Conservation (phyloP, 177 flowering plant species). For the Vitis hybrid region DNA sequence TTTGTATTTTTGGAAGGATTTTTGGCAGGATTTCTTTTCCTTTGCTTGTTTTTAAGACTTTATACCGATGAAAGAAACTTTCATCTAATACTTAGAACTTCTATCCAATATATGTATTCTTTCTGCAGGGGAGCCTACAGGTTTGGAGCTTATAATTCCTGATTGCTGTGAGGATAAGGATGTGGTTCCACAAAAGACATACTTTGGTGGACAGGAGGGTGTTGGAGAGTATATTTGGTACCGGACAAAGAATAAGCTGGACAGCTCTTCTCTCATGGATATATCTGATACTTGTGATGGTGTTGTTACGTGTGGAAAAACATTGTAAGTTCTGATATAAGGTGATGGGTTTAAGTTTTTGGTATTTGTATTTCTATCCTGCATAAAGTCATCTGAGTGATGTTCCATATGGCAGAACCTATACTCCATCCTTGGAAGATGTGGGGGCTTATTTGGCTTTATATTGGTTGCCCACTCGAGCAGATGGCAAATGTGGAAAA, state of each 20-base stretch:
- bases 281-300: constrained; percentile 40
- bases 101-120: not conserved
- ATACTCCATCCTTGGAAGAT: constrained; percentile 80
- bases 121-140: constrained; percentile 79
- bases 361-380: not conserved
- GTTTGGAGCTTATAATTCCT: constrained; percentile 67
- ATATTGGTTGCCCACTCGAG: constrained; percentile 85
- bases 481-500: constrained; percentile 71
- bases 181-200: constrained; percentile 66
- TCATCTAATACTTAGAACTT: too few species aligned
- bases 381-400: not conserved
- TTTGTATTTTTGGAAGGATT: too few species aligned
- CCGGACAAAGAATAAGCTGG: constrained; percentile 50
- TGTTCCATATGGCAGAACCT: constrained; percentile 46
- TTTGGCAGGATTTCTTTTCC: too few species aligned
- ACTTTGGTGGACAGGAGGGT: constrained; percentile 96
- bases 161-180: constrained; percentile 67
- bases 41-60: too few species aligned
- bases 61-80: too few species aligned
- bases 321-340: constrained; percentile 53
- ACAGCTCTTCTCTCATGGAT: constrained; percentile 49
- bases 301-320: constrained; percentile 43
- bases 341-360: not conserved
- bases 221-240: constrained; percentile 78
- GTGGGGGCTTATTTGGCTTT: constrained; percentile 84